Base-by-base conservation (phyloP, 306 rosid genomes). In the Coriaria nepalensis region DNA sequence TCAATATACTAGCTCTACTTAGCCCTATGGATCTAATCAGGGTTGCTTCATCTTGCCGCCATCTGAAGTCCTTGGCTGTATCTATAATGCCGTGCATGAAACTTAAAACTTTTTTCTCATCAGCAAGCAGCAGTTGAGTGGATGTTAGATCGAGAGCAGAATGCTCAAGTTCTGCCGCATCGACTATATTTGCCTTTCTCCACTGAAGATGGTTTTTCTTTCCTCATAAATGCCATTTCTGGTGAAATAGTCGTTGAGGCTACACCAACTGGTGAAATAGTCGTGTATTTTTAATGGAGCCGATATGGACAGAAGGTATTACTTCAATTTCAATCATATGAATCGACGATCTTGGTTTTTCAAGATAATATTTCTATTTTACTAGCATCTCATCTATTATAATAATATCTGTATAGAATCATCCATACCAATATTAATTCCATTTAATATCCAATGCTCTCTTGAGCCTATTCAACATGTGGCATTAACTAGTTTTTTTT, bases 291-390 rank as follows among this genome's bases (percentile, higher is more conserved):
- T 38, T 90, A 55, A 90, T 90, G 98, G 98, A 90, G 68, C 98
- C 98, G 50, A 85, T 90, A 42, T 90, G 98, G 94, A 90, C 80
- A 71, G 76, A 78, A 90, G 98, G 98, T 90, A 47, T 45, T 55
- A 43, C 59, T 52, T 64, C 37, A 11, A 50, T 40, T 64, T 12
- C 2, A 20, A 20, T 20, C 3, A 20, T 20, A 20, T 20, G 29
- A 20, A 20, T 20, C 29, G 3, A 20, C 1, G 29, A 20, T 20
- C 29, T 20, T 20, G 29, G 29, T 20, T 20, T 20, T 20, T 20
- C 3, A 20, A 20, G 29, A 20, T 1, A 20, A 20, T 20, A 20
- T 20, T 20, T 20, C 3, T 20, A 20, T 20, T 20, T 20, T 20
- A 20, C 29, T 20, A 1, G 29, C 29, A 20, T 20, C 1, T 20